Percentiles rank a stretch among this genome's conserved stretches.
Conservation (phyloP, 192 early-diverging fungal genomes). For the Oehlia diaphana region DNA sequence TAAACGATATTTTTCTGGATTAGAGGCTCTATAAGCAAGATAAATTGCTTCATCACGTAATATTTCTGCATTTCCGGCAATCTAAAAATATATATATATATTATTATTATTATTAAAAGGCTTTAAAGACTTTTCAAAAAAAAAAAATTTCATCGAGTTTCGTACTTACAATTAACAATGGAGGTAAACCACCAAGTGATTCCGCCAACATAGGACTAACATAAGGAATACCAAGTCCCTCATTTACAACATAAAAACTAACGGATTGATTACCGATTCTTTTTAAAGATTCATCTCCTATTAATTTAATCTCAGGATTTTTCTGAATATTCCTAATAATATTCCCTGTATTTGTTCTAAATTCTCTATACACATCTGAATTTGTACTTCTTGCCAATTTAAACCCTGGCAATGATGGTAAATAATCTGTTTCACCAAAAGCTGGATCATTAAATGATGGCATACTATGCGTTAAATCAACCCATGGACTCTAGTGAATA, state of each 20-base stretch:
- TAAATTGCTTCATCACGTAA: constrained; percentile 53
- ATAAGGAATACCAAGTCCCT: constrained; percentile 41
- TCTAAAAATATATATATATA: constrained; percentile 25
- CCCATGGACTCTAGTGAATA: constrained; percentile 22
- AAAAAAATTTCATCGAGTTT: background rate
- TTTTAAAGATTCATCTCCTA: background rate
- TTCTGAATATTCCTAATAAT: constrained; percentile 17
- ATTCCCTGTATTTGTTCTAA: constrained; percentile 26
- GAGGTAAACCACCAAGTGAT: constrained; percentile 40
- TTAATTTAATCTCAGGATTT: background rate
- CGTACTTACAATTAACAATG: constrained; percentile 44
- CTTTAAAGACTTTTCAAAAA: background rate
- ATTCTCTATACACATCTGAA: constrained; percentile 36
- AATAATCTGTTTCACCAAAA: constrained; percentile 35
- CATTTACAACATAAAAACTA: constrained; percentile 49
- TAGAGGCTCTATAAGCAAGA: constrained; percentile 39
- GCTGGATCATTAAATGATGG: constrained; percentile 42
- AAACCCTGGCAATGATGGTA: constrained; percentile 17
- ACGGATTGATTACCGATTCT: constrained; percentile 29
- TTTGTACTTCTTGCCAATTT: constrained; percentile 20
- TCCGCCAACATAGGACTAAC: constrained; percentile 50
- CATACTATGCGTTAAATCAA: constrained; percentile 50
- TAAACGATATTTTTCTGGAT: constrained; percentile 16
- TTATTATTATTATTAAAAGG: too few relatives aligned
- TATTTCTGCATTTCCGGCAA: constrained; percentile 46